Evolutionary conservation across 257 asterid genomes (phyloP).

Genomic region (Cordia subcordata): DNA sequence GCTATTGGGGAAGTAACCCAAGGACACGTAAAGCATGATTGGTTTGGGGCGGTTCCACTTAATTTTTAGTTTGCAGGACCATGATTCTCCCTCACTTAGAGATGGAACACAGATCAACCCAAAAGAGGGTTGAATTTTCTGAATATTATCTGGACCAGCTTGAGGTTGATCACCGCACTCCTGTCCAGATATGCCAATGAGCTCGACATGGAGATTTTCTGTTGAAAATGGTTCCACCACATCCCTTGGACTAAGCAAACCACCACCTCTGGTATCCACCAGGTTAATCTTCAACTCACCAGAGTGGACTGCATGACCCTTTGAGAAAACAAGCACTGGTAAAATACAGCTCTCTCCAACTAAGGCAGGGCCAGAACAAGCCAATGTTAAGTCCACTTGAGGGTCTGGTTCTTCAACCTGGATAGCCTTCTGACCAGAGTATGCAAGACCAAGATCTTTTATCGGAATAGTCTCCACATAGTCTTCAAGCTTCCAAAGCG

Average conservation of each 20-base stretch:
- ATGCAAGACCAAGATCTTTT: slow-evolving; percentile 86
- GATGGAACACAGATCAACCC: slow-evolving; percentile 87
- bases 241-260: slow-evolving; percentile 95
- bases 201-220: slow-evolving; percentile 90
- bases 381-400: slow-evolving; percentile 79
- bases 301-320: slow-evolving; percentile 79
- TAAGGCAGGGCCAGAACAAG: slow-evolving; percentile 81
- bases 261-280: slow-evolving; percentile 94
- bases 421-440: slow-evolving; percentile 91
- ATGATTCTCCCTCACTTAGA: slow-evolving; percentile 58
- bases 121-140: slow-evolving; percentile 89
- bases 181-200: slow-evolving; percentile 61
- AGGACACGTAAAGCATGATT: slow-evolving; percentile 81
- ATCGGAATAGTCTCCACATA: slow-evolving; percentile 70
- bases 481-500: slow-evolving; percentile 94
- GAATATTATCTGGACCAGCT: slow-evolving; percentile 48
- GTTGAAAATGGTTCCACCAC: slow-evolving; percentile 69
- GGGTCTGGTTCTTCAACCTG: slow-evolving; percentile 99
- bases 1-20: slow-evolving; percentile 68
- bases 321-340: slow-evolving; percentile 80
- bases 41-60: slow-evolving; percentile 99
- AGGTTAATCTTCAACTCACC: slow-evolving; percentile 95
- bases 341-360: slow-evolving; percentile 84
- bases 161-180: slow-evolving; percentile 35
- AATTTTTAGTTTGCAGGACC: slow-evolving; percentile 92